Base-by-base conservation (phyloP, 1,139 yeast species). In the Pichia sp. region DNA sequence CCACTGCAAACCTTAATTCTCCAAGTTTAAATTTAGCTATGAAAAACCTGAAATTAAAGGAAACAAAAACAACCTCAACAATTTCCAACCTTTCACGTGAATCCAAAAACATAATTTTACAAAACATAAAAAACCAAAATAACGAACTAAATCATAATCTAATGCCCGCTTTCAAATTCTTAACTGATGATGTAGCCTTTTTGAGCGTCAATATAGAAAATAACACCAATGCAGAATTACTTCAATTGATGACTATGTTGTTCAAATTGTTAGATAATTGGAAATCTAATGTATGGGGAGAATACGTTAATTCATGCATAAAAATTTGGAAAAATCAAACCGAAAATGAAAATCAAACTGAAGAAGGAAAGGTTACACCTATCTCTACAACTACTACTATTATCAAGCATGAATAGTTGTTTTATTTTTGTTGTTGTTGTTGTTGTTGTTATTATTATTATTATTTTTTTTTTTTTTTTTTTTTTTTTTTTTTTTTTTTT, bases 191-290 rank as follows among this genome's bases (percentile, higher is more conserved):
- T 52, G 59, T 61, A 8, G 54, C 56, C 30, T 63, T 52, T 47
- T 49, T 65, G 18, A 57, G 62, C 40, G 42, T 56, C 7, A 54
- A 59, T 29, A 58, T 64, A 6, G 67, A 64, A 46, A 50, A 52
- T 25, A 64, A 57, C 44, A 51, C 58, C 7, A 55, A 57, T 37
- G 2, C 23, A 1, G 63, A 64, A 39, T 42, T 61, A n/a, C 25
- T 36, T 1, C 47, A 44, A 15, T 38, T 60, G 6, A 23, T 59
- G 3, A 18, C 39, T 4, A 42, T 48, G 11, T 30, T 63, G 18
- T 24, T 37, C 12, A 39, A 46, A 7, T 40, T 62, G 2, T 52
- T 54, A 52, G 40, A 34, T n/a, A 51, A 55, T 45, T 62, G 64
- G 64, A 52, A 54, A 37, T 37, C 45, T 1, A 42, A 43, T 12